These are phyloP conservation scores for Novymonas esmeraldas DNA, from an alignment of 208 protist species.

Conservation along the genomic window DNA sequence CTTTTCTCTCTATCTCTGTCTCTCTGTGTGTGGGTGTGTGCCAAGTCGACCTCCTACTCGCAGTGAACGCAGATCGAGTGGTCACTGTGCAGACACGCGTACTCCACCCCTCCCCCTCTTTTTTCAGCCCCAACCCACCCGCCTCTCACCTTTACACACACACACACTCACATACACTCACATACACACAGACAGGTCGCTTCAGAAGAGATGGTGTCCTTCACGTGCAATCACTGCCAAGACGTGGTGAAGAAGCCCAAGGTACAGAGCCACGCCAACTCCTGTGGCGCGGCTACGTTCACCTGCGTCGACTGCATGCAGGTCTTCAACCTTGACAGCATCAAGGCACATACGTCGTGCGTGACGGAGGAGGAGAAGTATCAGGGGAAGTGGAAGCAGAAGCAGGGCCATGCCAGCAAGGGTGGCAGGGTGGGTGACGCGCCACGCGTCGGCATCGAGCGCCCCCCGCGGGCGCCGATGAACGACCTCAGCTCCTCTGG, in stretches of 20 bases:
- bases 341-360: slow-evolving; percentile 86
- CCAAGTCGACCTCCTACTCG: too few relatives aligned
- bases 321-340: slow-evolving; percentile 67
- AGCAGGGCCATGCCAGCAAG: slow-evolving; percentile 24
- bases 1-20: too few relatives aligned
- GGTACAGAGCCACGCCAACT: slow-evolving; percentile 59
- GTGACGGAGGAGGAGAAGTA: slow-evolving; percentile 89
- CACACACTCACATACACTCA: background rate
- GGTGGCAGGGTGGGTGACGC: background rate
- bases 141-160: too few relatives aligned
- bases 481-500: slow-evolving; percentile 47
- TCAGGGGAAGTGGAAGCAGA: slow-evolving; percentile 79
- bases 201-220: slow-evolving; percentile 77
- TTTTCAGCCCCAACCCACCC: too few relatives aligned
- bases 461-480: slow-evolving; percentile 49
- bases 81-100: too few relatives aligned
- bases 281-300: slow-evolving; percentile 63
- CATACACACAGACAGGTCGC: background rate
- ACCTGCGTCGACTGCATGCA: slow-evolving; percentile 92
- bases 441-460: slow-evolving; percentile 18
- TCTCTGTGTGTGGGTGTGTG: too few relatives aligned
- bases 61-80: too few relatives aligned
- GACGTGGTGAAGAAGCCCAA: slow-evolving; percentile 93
- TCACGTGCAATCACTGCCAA: slow-evolving; percentile 83
- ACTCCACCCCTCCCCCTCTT: too few relatives aligned